Evolutionary conservation across 2,329 filamentous ascomycete genomes (phyloP), one percentile per base, ranked within the genome.

Genomic region (Xylariaceae sp.): DNA sequence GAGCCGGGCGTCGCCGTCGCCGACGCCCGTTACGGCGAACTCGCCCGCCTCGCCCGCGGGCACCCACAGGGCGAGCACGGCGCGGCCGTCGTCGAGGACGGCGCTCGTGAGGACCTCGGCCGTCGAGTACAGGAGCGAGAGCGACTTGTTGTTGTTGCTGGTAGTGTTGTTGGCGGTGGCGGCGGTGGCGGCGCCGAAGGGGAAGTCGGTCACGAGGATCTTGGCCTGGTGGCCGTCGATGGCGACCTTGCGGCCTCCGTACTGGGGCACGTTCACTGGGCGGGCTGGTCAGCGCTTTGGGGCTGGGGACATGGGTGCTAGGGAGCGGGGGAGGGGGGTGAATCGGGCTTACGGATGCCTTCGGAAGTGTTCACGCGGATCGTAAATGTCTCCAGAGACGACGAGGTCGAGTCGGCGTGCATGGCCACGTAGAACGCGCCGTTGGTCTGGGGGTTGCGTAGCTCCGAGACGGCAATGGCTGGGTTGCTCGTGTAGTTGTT

Each of bases 151-250:
- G 21, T 23, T 23, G n/a, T n/a, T n/a, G n/a, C n/a, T n/a, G n/a
- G n/a, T n/a, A n/a, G n/a, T n/a, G n/a, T n/a, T n/a, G n/a, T n/a
- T n/a, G n/a, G n/a, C n/a, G n/a, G n/a, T n/a, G n/a, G n/a, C n/a
- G n/a, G n/a, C n/a, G n/a, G n/a, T n/a, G n/a, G n/a, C n/a, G n/a
- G n/a, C n/a, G 1, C 74, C 75, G 24, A 77, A 67, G 1, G 42
- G 51, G 36, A 77, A 80, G 43, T 80, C 75, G 0, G 74, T 75
- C 0, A 75, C 70, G 3, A 79, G 51, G 12, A 80, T 71, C 59
- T 80, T 79, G 6, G 74, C 69, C 35, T 78, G 70, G 23, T 77
- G 70, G 2, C 77, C 77, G 35, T 77, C 68, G 25, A 81, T 61
- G 5, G 67, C 59, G 28, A 78, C 66, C 0, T 53, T n/a, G 12